Evolutionary conservation across 208 protist genomes (phyloP), one percentile per base, ranked within the genome.

Genomic region (Trypanosoma vivax): DNA sequence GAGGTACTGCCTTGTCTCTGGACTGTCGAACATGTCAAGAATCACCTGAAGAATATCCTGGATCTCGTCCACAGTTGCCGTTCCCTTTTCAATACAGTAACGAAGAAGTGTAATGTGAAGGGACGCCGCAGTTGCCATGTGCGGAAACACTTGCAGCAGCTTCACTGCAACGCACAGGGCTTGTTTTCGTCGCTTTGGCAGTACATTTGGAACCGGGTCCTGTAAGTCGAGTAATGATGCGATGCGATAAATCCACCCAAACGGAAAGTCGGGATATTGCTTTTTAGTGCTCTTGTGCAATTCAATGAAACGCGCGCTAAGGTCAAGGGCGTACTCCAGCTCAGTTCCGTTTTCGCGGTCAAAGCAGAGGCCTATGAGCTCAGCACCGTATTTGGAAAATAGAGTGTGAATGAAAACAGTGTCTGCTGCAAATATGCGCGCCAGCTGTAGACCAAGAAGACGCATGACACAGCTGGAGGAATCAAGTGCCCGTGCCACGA

Each of bases 181-280:
- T 38, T 72, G 64, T 45, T 55, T 71, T 23, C 68, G 70, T 13
- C 74, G 65, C 62, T 90, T 88, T 7, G 66, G 63, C 23, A 55
- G 50, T n/a, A 83, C 35, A n/a, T 68, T 60, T 49, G 66, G 71
- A 5, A 76, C 40, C 4, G 73, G 48, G 13, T 74, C 65, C 34
- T 81, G 69, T 1, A 61, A 16, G 27, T 79, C 68, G 14, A 94
- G 46, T 29, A 94, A 48, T 3, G 80, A 56, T 27, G 45, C 45
- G 23, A 94, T 63, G n/a, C 88, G 83, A 49, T 86, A 88, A 18
- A 89, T 59, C 83, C 87, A 94, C 19, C 87, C 73, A 50, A 86
- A 89, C 0, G 87, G 87, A 48, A 91, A 53, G 2, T 51, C 67
- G 1, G 76, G 70, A 49, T 71, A 90, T 29, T 58, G 57, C 53